Evolutionary conservation across 192 early-diverging fungal genomes (phyloP).

Genomic region (Oehlia diaphana): DNA sequence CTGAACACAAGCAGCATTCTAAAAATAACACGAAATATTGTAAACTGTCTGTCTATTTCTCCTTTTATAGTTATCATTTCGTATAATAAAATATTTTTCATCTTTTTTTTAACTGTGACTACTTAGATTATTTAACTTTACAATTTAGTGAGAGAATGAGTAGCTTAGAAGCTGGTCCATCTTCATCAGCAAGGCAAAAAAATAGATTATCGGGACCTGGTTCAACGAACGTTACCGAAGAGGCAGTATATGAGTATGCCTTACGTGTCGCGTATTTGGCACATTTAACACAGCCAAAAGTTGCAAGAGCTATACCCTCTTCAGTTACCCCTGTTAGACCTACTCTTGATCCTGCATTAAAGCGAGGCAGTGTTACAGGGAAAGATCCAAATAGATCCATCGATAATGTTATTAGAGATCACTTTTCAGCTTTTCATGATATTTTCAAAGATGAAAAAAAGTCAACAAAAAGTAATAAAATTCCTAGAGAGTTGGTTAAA

Average conservation of each 20-base stretch:
- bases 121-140: neutral
- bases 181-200: neutral
- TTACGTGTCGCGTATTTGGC: conserved; percentile 24
- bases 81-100: neutral
- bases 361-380: neutral
- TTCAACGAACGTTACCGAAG: conserved; percentile 9
- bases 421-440: neutral
- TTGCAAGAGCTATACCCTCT: neutral
- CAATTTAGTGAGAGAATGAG: neutral
- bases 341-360: neutral
- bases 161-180: neutral
- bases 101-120: neutral
- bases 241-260: conserved; percentile 15
- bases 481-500: conserved; percentile 48
- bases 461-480: conserved; percentile 35
- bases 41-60: too few relatives aligned
- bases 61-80: too few relatives aligned
- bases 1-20: too few relatives aligned
- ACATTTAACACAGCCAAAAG: conserved; percentile 9
- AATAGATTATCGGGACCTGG: conserved; percentile 1
- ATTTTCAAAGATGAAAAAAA: conserved; percentile 26
- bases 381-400: neutral
- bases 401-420: neutral
- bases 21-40: too few relatives aligned
- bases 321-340: neutral